Evolutionary conservation across 1,284 basidiomycete species (phyloP).

Genomic region (Ceratobasidium sp.): DNA sequence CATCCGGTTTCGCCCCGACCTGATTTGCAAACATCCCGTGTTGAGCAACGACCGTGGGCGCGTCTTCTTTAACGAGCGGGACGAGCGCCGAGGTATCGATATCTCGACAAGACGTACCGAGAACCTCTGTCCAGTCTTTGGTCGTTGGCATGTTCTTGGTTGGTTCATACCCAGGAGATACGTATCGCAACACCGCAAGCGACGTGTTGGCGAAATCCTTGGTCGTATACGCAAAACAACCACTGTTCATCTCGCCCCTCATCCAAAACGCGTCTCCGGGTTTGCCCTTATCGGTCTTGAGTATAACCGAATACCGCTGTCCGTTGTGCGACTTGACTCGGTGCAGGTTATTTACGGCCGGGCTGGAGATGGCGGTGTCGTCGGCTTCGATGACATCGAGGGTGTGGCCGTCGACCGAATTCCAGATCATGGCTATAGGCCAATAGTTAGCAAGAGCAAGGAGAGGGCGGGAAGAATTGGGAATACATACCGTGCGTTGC

Average conservation of each 20-base stretch:
- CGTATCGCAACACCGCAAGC: conserved; percentile 51
- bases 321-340: conserved; percentile 48
- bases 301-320: conserved; percentile 56
- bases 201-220: conserved; percentile 36
- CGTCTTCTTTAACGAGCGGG: conserved; percentile 53
- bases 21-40: conserved; percentile 50
- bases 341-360: conserved; percentile 12
- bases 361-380: conserved; percentile 55
- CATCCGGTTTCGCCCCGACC: conserved; percentile 47
- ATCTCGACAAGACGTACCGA: conserved; percentile 46
- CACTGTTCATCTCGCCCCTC: conserved; percentile 52
- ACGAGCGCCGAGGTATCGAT: conserved; percentile 51
- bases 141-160: conserved; percentile 7
- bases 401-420: conserved; percentile 63
- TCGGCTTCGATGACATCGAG: conserved; percentile 65
- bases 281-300: conserved; percentile 53
- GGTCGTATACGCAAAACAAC: not conserved
- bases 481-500: conserved; percentile 55
- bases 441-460: not conserved
- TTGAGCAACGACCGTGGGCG: conserved; percentile 48
- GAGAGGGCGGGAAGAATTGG: not conserved
- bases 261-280: conserved; percentile 55
- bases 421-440: conserved; percentile 57
- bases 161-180: not conserved
- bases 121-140: conserved; percentile 51